Conservation (phyloP, 345 rosid genomes). For the Populus ilicifolia region DNA sequence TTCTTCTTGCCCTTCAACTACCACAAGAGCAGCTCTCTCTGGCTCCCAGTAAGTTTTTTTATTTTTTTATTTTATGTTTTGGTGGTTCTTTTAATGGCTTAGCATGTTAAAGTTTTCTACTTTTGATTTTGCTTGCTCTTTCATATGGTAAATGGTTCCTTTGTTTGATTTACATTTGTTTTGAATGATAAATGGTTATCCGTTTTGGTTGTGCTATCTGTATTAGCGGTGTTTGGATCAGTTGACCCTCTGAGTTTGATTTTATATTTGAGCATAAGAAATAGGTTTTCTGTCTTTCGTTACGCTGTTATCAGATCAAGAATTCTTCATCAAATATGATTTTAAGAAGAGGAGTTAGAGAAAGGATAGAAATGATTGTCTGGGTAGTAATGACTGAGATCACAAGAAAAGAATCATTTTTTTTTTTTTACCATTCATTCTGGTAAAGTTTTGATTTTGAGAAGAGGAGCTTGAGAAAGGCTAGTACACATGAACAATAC, state of each 20-base stretch:
- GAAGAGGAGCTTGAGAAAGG: not conserved
- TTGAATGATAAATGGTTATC: not conserved
- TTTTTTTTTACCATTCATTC: not conserved
- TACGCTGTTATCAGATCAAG: not conserved
- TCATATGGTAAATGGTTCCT: not conserved
- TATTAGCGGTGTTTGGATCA: not conserved
- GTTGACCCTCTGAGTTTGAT: not conserved
- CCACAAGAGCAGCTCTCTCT: conserved; percentile 12
- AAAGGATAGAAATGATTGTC: not conserved
- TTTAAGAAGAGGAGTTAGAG: not conserved
- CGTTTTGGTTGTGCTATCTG: not conserved
- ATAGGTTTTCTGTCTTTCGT: not conserved
- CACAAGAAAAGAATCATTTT: not conserved
- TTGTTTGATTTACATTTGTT: not conserved
- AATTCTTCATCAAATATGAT: not conserved
- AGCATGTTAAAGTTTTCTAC: not conserved
- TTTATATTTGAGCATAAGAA: not conserved
- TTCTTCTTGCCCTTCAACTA: conserved; percentile 14
- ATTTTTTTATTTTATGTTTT: not conserved
- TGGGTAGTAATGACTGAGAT: not conserved
- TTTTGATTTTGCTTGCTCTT: not conserved
- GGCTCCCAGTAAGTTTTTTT: conserved; percentile 10
- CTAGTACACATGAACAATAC: not conserved
- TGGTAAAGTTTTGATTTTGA: no score
- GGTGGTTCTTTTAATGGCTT: not conserved